Base-by-base conservation (phyloP, 148 eudicot genomes). In the Chenopodium berlandieri region DNA sequence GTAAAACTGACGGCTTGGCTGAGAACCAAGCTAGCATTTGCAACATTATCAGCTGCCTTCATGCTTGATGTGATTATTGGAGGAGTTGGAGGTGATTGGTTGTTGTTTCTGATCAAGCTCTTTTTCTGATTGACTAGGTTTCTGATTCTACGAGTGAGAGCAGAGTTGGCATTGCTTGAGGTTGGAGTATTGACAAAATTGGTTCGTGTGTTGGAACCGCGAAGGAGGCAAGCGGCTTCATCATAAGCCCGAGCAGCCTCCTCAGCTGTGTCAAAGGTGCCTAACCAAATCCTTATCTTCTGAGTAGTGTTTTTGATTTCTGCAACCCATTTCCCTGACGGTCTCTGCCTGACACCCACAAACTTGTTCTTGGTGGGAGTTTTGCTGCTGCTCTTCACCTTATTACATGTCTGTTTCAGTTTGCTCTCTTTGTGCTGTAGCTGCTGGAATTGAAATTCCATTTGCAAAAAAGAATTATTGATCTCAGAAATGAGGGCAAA, bases 271-370 rank as follows among this genome's bases (percentile, higher is more conserved):
- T 90, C 91, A 22, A 92, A 92, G 4, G 95, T 92, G 9, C 95
- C 93, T 5, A 92, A 82, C 93, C 93, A 89, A 84, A 92, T 88
- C 71, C 92, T 80, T 47, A 92, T 90, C 82, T 92, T 89, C 73
- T 90, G 89, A 11, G 89, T 92, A 1, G 90, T 92, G 89, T 92
- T 87, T 82, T 92, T 92, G 34, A 92, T 92, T 71, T 92, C 93
- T 16, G 95, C 93, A 4, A 92, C 95, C 95, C 95, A 92, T 89
- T 86, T 90, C 14, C 95, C 95, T 0, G 91, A 89, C 4, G 93
- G 91, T 72, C 93, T 89, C 71, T 92, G 95, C 87, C 95, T 86
- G 32, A 92, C 95, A 13, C 95, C 95, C 8, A 92, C 87, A 86
- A 86, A 92, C 85, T 89, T 90, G 83, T 77, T 86, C 63, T 83